Evolutionary conservation across 1,284 basidiomycete genomes (phyloP).

Genomic region (Ganoderma resinaceum): DNA sequence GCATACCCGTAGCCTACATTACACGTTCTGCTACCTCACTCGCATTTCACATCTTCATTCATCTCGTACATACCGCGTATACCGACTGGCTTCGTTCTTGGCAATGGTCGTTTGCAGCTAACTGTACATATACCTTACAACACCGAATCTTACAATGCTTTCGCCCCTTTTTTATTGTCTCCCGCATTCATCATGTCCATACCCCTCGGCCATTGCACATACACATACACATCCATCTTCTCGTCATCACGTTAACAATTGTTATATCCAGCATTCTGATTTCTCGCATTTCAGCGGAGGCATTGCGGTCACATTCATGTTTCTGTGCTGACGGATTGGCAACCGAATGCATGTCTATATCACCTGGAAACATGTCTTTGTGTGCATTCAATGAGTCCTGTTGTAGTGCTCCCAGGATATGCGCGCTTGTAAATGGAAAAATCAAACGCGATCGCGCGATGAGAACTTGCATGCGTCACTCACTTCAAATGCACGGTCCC

Average conservation of each 20-base stretch:
- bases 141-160: background rate
- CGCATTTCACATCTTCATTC: background rate
- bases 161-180: slow-evolving; percentile 13
- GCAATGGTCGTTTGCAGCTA: slow-evolving; percentile 21
- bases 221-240: background rate
- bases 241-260: background rate
- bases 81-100: slow-evolving; percentile 18
- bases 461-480: no score
- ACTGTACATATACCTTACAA: slow-evolving; percentile 20
- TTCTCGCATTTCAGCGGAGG: background rate
- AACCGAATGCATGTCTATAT: background rate
- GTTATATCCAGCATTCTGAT: background rate
- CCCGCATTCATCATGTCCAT: slow-evolving; percentile 13
- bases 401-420: no score
- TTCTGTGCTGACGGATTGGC: no score
- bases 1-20: slow-evolving; percentile 5
- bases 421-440: no score
- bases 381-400: no score
- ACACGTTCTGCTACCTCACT: background rate
- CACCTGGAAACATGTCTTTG: no score
- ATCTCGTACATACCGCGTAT: slow-evolving; percentile 6
- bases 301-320: background rate
- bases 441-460: no score
- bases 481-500: no score
- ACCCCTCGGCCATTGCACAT: background rate